Conservation (phyloP, 2,329 filamentous ascomycete genomes). For the Trichoderma sp. region DNA sequence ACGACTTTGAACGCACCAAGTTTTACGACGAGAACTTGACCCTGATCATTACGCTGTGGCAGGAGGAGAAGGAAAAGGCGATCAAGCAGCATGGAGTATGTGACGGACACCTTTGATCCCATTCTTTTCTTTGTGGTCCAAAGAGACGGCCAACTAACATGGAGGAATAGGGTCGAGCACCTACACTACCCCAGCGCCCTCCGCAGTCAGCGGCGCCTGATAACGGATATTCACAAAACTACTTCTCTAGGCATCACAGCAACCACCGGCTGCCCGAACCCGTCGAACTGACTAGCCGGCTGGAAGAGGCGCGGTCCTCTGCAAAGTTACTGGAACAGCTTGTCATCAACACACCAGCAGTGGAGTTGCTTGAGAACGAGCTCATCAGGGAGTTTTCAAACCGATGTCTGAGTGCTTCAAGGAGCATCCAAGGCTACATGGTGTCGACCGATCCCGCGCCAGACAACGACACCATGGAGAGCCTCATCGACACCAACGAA, state of each 20-base stretch:
- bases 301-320: constrained; percentile 88
- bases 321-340: constrained; percentile 91
- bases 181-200: constrained; percentile 22
- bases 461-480: constrained; percentile 92
- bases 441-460: constrained; percentile 72
- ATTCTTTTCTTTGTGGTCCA: neutral
- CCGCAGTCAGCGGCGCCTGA: constrained; percentile 13
- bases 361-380: constrained; percentile 78
- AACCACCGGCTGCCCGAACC: constrained; percentile 60
- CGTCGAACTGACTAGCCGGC: constrained; percentile 73
- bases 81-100: constrained; percentile 51
- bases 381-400: constrained; percentile 89
- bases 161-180: constrained; percentile 23
- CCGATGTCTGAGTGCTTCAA: constrained; percentile 76
- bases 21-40: constrained; percentile 69
- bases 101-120: constrained; percentile 3
- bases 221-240: constrained; percentile 50
- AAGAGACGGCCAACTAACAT: neutral
- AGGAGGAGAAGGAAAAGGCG: constrained; percentile 72
- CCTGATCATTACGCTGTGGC: constrained; percentile 81
- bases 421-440: constrained; percentile 85
- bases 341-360: constrained; percentile 75
- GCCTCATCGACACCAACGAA: constrained; percentile 91
- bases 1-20: constrained; percentile 71
- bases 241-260: constrained; percentile 53